Percentiles rank a stretch among this genome's conserved stretches.
phyloP scores from a whole-genome alignment of 352 stramenopile species.

The Globisporangium okanoganense region DNA sequence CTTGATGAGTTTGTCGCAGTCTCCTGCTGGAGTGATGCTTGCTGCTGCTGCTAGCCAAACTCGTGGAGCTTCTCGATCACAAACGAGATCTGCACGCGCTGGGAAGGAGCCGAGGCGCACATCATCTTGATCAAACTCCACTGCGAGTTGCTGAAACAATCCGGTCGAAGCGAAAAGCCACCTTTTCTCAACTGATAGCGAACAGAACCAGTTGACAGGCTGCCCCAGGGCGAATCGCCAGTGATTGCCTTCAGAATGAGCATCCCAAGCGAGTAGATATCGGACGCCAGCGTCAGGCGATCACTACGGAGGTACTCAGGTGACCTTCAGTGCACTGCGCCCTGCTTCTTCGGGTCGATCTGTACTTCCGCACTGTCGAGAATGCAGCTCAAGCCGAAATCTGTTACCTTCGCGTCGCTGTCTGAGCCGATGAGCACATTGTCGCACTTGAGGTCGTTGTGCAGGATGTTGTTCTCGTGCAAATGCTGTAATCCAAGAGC shows the following conservation, averaged over 20 bases:
- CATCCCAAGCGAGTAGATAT: not conserved
- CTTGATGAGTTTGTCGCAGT: too few relatives aligned
- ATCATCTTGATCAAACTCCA: not conserved
- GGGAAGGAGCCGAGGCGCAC: not conserved
- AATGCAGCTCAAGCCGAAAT: not conserved
- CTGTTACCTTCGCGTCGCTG: not conserved
- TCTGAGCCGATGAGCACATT: not conserved
- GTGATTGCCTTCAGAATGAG: not conserved
- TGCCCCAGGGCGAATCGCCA: not conserved
- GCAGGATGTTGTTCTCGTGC: not conserved
- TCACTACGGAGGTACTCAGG: not conserved
- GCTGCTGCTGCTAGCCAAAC: not conserved
- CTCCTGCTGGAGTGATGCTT: too few relatives aligned
- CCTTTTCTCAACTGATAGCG: not conserved
- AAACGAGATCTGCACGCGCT: not conserved
- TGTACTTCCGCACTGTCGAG: not conserved
- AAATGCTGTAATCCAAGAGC: not conserved
- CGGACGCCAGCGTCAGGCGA: not conserved
- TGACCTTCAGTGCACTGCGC: slow-evolving; percentile 7
- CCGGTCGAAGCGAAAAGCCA: not conserved
- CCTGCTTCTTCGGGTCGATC: not conserved
- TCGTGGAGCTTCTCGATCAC: not conserved
- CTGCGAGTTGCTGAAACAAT: not conserved
- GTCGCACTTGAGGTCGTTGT: slow-evolving; percentile 10
- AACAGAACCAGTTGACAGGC: too few relatives aligned